phyloP scores from a whole-genome alignment of 1,139 yeast genomes.

The Nakaseomyces kungkrabaensis region DNA sequence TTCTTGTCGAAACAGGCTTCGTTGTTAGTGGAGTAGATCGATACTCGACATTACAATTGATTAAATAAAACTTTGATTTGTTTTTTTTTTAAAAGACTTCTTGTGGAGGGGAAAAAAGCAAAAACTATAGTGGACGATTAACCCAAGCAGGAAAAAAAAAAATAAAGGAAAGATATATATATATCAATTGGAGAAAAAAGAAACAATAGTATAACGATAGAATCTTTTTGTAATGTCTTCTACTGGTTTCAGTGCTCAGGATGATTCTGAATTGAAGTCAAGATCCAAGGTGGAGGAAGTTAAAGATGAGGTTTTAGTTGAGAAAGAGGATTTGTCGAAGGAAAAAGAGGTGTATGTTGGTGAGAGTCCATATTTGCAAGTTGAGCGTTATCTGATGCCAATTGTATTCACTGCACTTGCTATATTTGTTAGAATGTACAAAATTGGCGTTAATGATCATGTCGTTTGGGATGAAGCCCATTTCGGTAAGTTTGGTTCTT shows the following conservation, averaged over 20 bases:
- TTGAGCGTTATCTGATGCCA: slow-evolving; percentile 46
- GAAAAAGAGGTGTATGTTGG: slow-evolving; percentile 1
- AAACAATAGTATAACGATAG: too few species aligned
- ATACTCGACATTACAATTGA: too few species aligned
- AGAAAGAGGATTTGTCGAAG: slow-evolving; percentile 2
- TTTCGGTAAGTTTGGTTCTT: slow-evolving; percentile 93
- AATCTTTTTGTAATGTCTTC: slow-evolving; percentile 8
- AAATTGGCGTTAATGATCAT: slow-evolving; percentile 54
- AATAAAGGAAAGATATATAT: too few species aligned
- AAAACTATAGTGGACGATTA: too few species aligned
- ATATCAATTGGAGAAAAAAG: too few species aligned
- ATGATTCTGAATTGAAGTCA: slow-evolving; percentile 8
- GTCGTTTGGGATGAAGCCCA: slow-evolving; percentile 98
- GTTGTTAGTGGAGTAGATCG: too few species aligned
- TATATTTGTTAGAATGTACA: slow-evolving; percentile 63
- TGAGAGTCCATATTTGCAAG: slow-evolving; percentile 19
- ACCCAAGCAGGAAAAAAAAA: not conserved
- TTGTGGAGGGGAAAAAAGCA: too few species aligned
- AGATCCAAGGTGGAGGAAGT: slow-evolving; percentile 9
- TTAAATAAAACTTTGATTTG: too few species aligned
- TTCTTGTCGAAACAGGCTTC: too few species aligned
- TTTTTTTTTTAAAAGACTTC: too few species aligned
- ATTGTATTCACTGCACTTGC: slow-evolving; percentile 54
- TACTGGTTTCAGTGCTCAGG: slow-evolving; percentile 11
- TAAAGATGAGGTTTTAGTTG: not conserved